Base-by-base conservation (phyloP, 1,139 yeast species). In the Debaryomycetaceae sp. region DNA sequence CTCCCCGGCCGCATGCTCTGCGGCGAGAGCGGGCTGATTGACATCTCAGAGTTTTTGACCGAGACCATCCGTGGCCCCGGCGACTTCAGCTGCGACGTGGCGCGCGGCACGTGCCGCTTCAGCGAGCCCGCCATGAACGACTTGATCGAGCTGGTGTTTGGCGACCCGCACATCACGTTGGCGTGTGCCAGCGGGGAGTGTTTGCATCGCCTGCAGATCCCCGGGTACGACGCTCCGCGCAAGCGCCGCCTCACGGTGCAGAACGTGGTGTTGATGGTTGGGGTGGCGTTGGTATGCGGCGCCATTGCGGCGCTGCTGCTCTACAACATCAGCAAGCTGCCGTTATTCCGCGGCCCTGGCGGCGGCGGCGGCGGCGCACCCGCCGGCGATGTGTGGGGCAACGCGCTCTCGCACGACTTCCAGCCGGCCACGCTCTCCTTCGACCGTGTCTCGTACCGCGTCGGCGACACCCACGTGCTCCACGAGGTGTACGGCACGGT, bases 121-220 rank as follows among this genome's bases (percentile, higher is more conserved):
- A 80, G 91, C 3, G 98, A 91, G 52, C 97, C 98, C 23, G 81
- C 94, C 37, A 91, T 91, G 97, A 85, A 91, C 56, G 94, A 84
- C 41, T 71, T 91, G 48, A 91, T 91, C 37, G 70, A 78, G 38
- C 78, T 86, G 11, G 95, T 91, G 3, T 91, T 91, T 59, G 98
- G 98, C 11, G 98, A 91, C 51, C 85, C 89, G 1, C 74, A 76
- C 45, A 91, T 91, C 46, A 82, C 91, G 1, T 63, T 91, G 35
- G 67, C 73, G 30, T 91, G 98, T 58, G 59, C 62, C 10, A 77
- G 95, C 1, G 91, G 95, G 31, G 98, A 91, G 55, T 91, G 98
- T 65, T 48, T 91, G 23, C 97, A 91, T 52, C 78, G 80, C 48
- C 82, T 94, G 48, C 94, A 91, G 53, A 77, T 91, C 16, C 98